Evolutionary conservation across 2,329 filamentous ascomycete genomes (phyloP).

Genomic region (Colletotrichum theobromicola): DNA sequence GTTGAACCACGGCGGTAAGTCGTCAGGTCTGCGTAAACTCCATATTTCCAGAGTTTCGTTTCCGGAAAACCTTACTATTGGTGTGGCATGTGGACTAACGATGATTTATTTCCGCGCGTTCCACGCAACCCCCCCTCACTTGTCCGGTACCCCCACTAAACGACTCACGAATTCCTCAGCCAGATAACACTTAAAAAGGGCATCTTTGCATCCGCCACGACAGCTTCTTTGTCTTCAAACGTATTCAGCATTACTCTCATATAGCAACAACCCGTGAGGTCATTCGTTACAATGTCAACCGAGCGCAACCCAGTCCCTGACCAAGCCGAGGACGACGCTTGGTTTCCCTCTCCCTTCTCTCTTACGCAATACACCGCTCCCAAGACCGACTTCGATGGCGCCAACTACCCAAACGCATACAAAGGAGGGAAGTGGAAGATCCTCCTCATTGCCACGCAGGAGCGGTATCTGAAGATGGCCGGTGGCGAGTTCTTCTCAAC

Average conservation of each 20-base stretch:
- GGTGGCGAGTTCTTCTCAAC: not conserved
- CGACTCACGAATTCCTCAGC: not conserved
- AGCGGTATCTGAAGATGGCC: not conserved
- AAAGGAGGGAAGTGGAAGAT: not conserved
- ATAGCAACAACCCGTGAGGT: not conserved
- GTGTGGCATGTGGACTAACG: not conserved
- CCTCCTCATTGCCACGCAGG: not conserved
- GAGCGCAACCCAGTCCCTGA: slow-evolving; percentile 22
- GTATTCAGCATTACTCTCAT: not conserved
- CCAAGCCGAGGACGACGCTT: slow-evolving; percentile 26
- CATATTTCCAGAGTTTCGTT: not conserved
- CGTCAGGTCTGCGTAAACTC: not conserved
- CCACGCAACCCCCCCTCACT: not conserved
- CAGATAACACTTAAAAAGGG: not conserved
- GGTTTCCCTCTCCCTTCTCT: slow-evolving; percentile 25
- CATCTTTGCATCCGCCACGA: not conserved
- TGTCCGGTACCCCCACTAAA: not conserved
- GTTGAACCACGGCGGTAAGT: not conserved
- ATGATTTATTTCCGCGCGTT: not conserved
- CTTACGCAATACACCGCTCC: slow-evolving; percentile 23
- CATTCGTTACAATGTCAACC: slow-evolving; percentile 1
- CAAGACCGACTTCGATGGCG: not conserved
- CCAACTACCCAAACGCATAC: not conserved
- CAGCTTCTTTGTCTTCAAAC: not conserved
- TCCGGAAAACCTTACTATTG: not conserved